Evolutionary conservation across 441 rosid species (phyloP).

Genomic region (Pelargonium citronellum): DNA sequence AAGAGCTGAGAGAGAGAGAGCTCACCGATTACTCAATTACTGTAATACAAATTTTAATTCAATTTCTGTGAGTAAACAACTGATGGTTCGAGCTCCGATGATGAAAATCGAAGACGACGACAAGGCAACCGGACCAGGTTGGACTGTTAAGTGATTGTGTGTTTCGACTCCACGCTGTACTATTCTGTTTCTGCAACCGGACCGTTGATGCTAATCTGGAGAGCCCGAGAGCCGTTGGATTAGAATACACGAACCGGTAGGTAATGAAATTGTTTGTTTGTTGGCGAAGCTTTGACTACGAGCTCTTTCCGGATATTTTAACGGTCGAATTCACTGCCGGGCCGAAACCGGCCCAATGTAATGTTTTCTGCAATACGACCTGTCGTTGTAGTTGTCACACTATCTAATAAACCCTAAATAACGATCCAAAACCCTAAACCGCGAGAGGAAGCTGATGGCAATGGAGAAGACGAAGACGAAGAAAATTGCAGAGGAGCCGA

Average conservation of each 20-base stretch:
- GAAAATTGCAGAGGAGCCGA: not conserved
- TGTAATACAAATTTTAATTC: not conserved
- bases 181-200: not conserved
- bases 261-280: not conserved
- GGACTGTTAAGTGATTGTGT: slow-evolving; percentile 4
- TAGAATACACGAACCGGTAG: not conserved
- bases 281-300: slow-evolving; percentile 1
- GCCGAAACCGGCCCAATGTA: no score
- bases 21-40: slow-evolving; percentile 2
- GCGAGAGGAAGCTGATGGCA: not conserved
- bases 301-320: not conserved
- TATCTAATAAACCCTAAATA: no score
- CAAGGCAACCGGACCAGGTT: not conserved
- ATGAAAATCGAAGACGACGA: slow-evolving; percentile 1
- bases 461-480: not conserved
- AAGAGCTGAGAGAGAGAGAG: not conserved
- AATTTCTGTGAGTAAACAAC: not conserved
- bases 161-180: not conserved
- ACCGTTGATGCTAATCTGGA: not conserved
- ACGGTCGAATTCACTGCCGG: no score
- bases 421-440: no score
- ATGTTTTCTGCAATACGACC: no score
- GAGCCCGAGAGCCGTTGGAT: not conserved
- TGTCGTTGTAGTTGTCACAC: no score
- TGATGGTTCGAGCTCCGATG: not conserved